Percentiles rank a stretch among this genome's conserved stretches.
phyloP scores from a whole-genome alignment of 192 early-diverging fungal species.

The Rhizophagus prolifer region DNA sequence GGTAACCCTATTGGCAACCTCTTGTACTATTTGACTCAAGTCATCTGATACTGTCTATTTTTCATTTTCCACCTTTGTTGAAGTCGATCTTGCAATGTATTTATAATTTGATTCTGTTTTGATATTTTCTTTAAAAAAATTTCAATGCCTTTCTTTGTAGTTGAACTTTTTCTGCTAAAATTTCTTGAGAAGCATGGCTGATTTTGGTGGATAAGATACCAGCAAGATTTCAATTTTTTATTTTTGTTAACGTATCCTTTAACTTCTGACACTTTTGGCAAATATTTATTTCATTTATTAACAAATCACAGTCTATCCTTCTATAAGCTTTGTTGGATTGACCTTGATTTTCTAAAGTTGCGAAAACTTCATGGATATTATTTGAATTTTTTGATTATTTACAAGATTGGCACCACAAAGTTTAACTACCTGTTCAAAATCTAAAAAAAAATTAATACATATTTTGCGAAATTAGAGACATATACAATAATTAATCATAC shows the following conservation, averaged over 20 bases:
- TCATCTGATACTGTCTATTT: background rate
- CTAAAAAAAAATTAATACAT: background rate
- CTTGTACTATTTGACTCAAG: background rate
- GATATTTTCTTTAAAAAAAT: background rate
- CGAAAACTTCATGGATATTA: background rate
- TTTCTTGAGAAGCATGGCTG: background rate
- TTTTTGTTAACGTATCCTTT: background rate
- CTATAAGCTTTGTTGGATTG: background rate
- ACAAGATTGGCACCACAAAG: background rate
- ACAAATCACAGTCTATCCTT: background rate
- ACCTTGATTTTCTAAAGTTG: background rate
- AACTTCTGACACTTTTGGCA: no score
- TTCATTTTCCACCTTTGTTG: background rate
- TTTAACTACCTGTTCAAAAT: background rate
- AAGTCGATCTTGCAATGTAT: background rate
- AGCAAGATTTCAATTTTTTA: background rate
- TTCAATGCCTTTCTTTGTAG: background rate
- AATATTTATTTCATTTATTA: background rate
- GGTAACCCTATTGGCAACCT: background rate
- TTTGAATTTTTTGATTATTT: background rate
- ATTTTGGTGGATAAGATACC: background rate
- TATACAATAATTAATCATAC: no score
- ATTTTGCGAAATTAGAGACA: no score
- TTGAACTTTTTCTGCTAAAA: background rate
- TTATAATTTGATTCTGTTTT: background rate